Conservation (phyloP, 202 grass and related monocot genomes). For the Saccharum hybrid region DNA sequence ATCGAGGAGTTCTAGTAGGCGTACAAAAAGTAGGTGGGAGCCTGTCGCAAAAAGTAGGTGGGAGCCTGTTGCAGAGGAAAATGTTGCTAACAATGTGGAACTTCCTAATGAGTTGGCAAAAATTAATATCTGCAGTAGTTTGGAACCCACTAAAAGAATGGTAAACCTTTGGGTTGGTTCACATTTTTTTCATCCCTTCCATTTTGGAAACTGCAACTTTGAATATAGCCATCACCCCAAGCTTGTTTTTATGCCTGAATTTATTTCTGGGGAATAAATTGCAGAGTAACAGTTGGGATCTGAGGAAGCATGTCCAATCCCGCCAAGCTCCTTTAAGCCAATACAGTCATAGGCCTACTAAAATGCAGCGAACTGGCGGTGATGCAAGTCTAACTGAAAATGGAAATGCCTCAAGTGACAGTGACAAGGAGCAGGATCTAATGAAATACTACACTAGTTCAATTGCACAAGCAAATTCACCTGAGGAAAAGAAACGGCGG, state of each 20-base stretch:
- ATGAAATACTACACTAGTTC: slow-evolving; percentile 69
- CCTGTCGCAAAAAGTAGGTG: slow-evolving; percentile 83
- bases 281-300: slow-evolving; percentile 55
- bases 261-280: slow-evolving; percentile 37
- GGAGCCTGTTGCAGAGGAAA: slow-evolving; percentile 77
- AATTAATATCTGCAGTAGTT: slow-evolving; percentile 37
- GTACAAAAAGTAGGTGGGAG: slow-evolving; percentile 87
- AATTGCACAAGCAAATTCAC: slow-evolving; percentile 63
- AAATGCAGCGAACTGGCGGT: slow-evolving; percentile 50
- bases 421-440: slow-evolving; percentile 69
- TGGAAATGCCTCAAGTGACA: slow-evolving; percentile 64
- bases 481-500: slow-evolving; percentile 81
- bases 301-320: slow-evolving; percentile 46
- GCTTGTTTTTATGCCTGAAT: slow-evolving; percentile 32
- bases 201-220: slow-evolving; percentile 3
- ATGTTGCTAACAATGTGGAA: slow-evolving; percentile 54
- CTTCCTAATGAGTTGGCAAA: slow-evolving; percentile 42
- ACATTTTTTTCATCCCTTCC: slow-evolving; percentile 5
- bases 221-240: slow-evolving; percentile 1
- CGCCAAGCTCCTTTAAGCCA: slow-evolving; percentile 45
- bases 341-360: slow-evolving; percentile 49
- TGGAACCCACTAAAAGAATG: slow-evolving; percentile 44
- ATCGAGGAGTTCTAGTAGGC: slow-evolving; percentile 54
- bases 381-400: slow-evolving; percentile 52
- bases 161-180: slow-evolving; percentile 41